Percentiles rank a stretch among this genome's conserved stretches.
Conservation (phyloP, 345 rosid species). For the Psidium guajava region DNA sequence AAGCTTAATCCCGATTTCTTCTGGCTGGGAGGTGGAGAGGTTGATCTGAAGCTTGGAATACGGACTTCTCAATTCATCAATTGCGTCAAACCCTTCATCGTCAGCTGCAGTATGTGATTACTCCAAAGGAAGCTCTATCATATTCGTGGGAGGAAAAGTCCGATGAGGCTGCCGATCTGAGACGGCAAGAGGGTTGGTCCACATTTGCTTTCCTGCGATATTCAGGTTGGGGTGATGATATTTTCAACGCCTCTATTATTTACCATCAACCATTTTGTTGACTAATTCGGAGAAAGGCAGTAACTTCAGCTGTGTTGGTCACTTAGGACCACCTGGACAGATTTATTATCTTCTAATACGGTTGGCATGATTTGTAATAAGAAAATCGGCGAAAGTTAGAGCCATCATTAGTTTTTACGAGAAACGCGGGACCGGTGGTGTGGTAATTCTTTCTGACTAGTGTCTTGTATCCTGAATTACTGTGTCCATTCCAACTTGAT, state of each 20-base stretch:
- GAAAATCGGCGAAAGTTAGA: neutral
- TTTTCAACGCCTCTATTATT: neutral
- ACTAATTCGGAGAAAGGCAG: neutral
- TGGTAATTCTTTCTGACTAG: neutral
- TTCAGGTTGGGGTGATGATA: neutral
- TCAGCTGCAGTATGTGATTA: constrained; percentile 42
- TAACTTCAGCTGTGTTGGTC: neutral
- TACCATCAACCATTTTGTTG: neutral
- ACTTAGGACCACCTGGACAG: neutral
- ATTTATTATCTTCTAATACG: neutral
- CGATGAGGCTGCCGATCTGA: neutral
- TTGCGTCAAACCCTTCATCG: constrained; percentile 61
- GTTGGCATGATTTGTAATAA: neutral
- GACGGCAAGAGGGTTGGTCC: neutral
- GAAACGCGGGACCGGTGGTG: neutral
- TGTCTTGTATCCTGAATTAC: neutral
- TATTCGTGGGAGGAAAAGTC: neutral
- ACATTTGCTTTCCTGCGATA: neutral
- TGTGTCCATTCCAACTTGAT: neutral
- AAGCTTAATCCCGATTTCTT: constrained; percentile 69
- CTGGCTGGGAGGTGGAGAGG: constrained; percentile 96
- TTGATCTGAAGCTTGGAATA: constrained; percentile 82
- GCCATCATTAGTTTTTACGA: neutral
- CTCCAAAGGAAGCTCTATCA: neutral
- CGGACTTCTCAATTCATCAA: constrained; percentile 59